Evolutionary conservation across 352 stramenopile genomes (phyloP).

Genomic region (Stramenopiles sp.): DNA sequence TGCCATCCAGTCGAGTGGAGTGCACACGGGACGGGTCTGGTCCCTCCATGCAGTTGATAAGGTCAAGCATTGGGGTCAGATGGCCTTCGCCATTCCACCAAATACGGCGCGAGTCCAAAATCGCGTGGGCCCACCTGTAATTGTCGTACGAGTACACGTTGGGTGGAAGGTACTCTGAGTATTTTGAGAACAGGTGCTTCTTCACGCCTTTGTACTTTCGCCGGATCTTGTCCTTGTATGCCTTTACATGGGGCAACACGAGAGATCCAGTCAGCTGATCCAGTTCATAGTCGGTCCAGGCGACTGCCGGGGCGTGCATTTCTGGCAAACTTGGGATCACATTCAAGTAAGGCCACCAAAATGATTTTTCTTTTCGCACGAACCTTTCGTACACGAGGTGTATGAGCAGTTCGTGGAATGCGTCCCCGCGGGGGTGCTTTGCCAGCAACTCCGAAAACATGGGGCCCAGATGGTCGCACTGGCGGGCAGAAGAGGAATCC

Average conservation of each 20-base stretch:
- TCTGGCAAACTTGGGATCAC: constrained; percentile 52
- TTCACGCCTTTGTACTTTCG: no score
- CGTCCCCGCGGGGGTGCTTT: constrained; percentile 21
- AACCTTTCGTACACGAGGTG: constrained; percentile 59
- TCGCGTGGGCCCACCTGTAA: constrained; percentile 53
- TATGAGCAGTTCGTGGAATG: constrained; percentile 41
- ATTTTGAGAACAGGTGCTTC: no score
- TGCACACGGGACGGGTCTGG: constrained; percentile 31
- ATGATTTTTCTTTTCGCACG: constrained; percentile 28
- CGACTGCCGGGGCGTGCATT: constrained; percentile 28
- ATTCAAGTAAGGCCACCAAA: constrained; percentile 60
- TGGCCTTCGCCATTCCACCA: constrained; percentile 69
- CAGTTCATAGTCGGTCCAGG: constrained; percentile 33
- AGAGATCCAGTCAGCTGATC: constrained; percentile 30
- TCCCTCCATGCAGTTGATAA: constrained; percentile 65
- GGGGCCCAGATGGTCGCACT: constrained; percentile 29
- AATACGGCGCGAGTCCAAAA: constrained; percentile 70
- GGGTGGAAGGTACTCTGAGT: constrained; percentile 22
- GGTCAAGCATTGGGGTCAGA: constrained; percentile 73
- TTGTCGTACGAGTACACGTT: constrained; percentile 35
- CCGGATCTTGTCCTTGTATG: no score
- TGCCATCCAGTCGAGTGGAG: constrained; percentile 23
- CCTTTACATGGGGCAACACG: no score
- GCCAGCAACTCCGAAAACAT: constrained; percentile 22
- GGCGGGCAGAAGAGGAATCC: constrained; percentile 35